phyloP scores from a whole-genome alignment of 805 yeast genomes.

The Zygoascus biomembranicola region DNA sequence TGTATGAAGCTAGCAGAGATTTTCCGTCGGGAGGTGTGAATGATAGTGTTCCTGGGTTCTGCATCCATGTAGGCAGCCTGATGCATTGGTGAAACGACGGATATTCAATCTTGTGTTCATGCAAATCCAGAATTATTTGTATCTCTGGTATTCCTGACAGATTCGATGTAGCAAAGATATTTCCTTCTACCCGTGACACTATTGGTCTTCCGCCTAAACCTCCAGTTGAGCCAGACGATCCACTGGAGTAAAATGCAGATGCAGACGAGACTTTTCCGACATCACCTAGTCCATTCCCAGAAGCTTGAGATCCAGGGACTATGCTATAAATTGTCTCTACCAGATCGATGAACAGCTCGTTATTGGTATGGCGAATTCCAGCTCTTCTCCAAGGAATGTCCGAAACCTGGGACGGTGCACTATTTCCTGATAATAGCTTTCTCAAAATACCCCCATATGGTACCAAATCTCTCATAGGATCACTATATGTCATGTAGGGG shows the following conservation, averaged over 20 bases:
- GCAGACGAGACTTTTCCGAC: conserved; percentile 10
- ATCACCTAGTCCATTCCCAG: not conserved
- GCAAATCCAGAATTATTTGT: conserved; percentile 41
- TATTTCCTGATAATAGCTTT: conserved; percentile 35
- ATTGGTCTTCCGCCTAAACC: conserved; percentile 17
- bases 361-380: conserved; percentile 62
- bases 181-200: conserved; percentile 45
- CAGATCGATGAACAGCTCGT: conserved; percentile 82
- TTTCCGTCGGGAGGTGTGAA: conserved; percentile 89
- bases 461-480: conserved; percentile 58
- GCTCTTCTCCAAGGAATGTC: conserved; percentile 71
- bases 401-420: conserved; percentile 10
- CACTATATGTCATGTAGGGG: conserved; percentile 66
- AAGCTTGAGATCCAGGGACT: conserved; percentile 25
- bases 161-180: conserved; percentile 52
- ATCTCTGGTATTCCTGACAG: conserved; percentile 75
- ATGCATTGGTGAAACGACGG: conserved; percentile 72
- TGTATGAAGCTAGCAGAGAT: conserved; percentile 54
- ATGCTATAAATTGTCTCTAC: conserved; percentile 56
- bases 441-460: conserved; percentile 55
- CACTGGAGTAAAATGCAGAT: conserved; percentile 24
- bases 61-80: conserved; percentile 43
- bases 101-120: conserved; percentile 37
- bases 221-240: conserved; percentile 7
- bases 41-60: conserved; percentile 40